Evolutionary conservation across 768 basidiomycete genomes (phyloP).

Genomic region (Lactifluus piperatus): DNA sequence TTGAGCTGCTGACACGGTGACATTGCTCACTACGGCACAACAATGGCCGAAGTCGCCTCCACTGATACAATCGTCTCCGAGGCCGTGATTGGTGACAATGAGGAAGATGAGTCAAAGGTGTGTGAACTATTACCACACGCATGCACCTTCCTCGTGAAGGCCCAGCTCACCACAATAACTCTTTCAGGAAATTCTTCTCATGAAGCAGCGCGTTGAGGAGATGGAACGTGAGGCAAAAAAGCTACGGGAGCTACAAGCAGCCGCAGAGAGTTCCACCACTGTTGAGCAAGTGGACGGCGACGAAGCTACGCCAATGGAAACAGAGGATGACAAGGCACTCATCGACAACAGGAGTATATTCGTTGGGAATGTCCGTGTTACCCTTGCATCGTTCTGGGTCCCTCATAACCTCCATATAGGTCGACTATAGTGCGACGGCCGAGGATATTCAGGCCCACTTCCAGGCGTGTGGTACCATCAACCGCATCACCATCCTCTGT

Average conservation of each 20-base stretch:
- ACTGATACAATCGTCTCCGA: slow-evolving; percentile 23
- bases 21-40: slow-evolving; percentile 9
- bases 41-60: slow-evolving; percentile 27
- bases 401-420: slow-evolving; percentile 39
- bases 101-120: slow-evolving; percentile 31
- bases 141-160: not conserved
- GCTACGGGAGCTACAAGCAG: slow-evolving; percentile 77
- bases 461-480: slow-evolving; percentile 95
- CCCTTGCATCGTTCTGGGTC: not conserved
- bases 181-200: slow-evolving; percentile 70
- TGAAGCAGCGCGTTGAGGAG: slow-evolving; percentile 89
- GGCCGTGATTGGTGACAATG: slow-evolving; percentile 25
- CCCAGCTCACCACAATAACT: not conserved
- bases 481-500: slow-evolving; percentile 97
- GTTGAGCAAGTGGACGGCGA: slow-evolving; percentile 39
- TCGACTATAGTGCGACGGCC: slow-evolving; percentile 94
- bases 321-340: slow-evolving; percentile 75
- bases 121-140: slow-evolving; percentile 9
- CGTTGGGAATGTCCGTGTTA: slow-evolving; percentile 83
- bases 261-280: slow-evolving; percentile 50
- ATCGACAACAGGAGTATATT: slow-evolving; percentile 87
- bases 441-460: slow-evolving; percentile 98
- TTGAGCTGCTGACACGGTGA: not conserved
- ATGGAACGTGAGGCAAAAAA: slow-evolving; percentile 91
- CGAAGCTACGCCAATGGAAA: slow-evolving; percentile 49